A percentile compares a stretch with the other conserved stretches of the same genome.
Conservation (phyloP, 371 early-diverging fungal species). For the Mucor racemosus region DNA sequence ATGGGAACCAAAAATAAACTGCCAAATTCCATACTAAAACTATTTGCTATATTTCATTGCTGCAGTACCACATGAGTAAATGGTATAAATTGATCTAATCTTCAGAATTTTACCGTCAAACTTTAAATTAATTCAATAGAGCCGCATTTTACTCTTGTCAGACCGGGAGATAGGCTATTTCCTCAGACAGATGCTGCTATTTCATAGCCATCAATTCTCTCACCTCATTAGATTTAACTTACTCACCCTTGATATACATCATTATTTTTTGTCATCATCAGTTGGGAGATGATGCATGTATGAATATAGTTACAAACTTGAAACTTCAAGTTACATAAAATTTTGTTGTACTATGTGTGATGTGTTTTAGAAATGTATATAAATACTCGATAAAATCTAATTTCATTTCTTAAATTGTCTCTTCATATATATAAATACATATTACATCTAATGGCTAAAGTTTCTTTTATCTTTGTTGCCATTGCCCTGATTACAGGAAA, state of each 20-base stretch:
- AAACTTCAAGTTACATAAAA: neutral
- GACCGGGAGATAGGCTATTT: neutral
- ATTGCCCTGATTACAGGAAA: constrained; percentile 26
- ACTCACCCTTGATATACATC: neutral
- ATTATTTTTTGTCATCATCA: neutral
- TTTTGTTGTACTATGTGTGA: neutral
- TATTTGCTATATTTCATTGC: neutral
- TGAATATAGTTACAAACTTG: neutral
- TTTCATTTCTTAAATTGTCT: neutral
- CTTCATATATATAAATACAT: neutral
- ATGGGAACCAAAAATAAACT: neutral
- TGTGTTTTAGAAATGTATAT: neutral
- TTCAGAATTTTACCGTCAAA: neutral
- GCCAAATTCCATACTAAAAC: neutral
- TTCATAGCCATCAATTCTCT: neutral
- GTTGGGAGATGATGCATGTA: neutral
- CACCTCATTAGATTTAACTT: neutral
- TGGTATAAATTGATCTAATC: neutral
- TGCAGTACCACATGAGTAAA: neutral
- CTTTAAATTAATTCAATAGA: neutral
- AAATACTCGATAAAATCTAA: neutral
- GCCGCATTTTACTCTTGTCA: neutral
- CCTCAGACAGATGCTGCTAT: neutral
- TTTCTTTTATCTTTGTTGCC: constrained; percentile 30
- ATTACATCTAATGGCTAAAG: constrained; percentile 26